Evolutionary conservation across 495 filamentous ascomycete genomes (phyloP).

Genomic region (Articulospora tetracladia): DNA sequence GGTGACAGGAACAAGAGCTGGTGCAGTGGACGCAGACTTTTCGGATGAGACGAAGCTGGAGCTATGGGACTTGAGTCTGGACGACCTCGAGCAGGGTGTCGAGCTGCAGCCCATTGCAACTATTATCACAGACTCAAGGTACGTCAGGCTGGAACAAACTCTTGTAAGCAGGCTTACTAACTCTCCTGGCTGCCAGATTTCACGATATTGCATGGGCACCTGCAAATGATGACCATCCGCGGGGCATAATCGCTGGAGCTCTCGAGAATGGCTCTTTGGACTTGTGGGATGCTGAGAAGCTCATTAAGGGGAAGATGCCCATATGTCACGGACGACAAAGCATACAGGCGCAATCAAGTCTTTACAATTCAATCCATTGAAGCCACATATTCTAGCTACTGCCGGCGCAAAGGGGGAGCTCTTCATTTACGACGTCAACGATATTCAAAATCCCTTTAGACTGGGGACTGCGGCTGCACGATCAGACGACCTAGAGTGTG

Average conservation of each 20-base stretch:
- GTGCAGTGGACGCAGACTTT: slow-evolving; percentile 94
- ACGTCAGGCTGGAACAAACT: slow-evolving; percentile 25
- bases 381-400: slow-evolving; percentile 86
- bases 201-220: slow-evolving; percentile 94
- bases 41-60: slow-evolving; percentile 96
- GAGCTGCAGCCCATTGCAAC: slow-evolving; percentile 85
- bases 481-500: slow-evolving; percentile 88
- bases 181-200: slow-evolving; percentile 57
- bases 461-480: slow-evolving; percentile 83
- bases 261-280: slow-evolving; percentile 95
- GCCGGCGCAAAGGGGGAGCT: slow-evolving; percentile 94
- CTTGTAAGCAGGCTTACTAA: not conserved
- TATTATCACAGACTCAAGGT: slow-evolving; percentile 88
- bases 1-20: slow-evolving; percentile 92
- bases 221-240: slow-evolving; percentile 67
- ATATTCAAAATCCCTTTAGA: slow-evolving; percentile 80
- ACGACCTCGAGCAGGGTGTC: slow-evolving; percentile 64
- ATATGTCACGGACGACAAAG: slow-evolving; percentile 85
- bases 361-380: slow-evolving; percentile 95
- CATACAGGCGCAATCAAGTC: slow-evolving; percentile 92
- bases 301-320: slow-evolving; percentile 68
- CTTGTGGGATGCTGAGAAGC: slow-evolving; percentile 90
- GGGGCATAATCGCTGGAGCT: slow-evolving; percentile 89
- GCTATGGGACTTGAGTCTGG: slow-evolving; percentile 88
- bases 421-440: slow-evolving; percentile 90